These are phyloP conservation scores for Bipolaris bicolor DNA, from an alignment of 2,329 filamentous ascomycete species.

Conservation along the genomic window DNA sequence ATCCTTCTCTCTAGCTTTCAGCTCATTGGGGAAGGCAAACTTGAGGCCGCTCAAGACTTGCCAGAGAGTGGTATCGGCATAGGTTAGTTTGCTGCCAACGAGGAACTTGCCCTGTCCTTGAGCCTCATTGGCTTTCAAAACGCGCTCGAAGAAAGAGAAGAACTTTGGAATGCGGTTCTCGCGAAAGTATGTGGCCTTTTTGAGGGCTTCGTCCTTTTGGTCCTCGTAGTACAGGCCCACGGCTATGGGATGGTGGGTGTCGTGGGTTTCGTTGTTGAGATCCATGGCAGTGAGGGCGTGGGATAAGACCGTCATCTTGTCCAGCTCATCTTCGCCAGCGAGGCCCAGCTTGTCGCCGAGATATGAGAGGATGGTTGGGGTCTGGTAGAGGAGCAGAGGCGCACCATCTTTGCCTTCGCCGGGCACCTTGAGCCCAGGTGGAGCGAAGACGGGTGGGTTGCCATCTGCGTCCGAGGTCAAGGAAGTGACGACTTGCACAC, in stretches of 20 bases:
- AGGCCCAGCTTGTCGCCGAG: constrained; percentile 67
- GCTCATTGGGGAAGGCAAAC: constrained; percentile 73
- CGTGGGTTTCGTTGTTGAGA: constrained; percentile 73
- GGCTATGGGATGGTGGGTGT: constrained; percentile 75
- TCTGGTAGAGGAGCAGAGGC: constrained; percentile 69
- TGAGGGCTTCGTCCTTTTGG: constrained; percentile 71
- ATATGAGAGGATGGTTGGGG: constrained; percentile 75
- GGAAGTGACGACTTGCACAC: constrained; percentile 58
- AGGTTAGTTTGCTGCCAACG: constrained; percentile 68
- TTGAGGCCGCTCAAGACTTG: constrained; percentile 65
- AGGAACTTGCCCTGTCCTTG: constrained; percentile 67
- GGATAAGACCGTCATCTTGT: constrained; percentile 65
- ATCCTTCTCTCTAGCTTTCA: constrained; percentile 62
- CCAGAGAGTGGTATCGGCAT: constrained; percentile 76
- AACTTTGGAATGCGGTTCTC: constrained; percentile 72
- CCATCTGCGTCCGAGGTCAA: constrained; percentile 57
- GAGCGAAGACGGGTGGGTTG: constrained; percentile 71
- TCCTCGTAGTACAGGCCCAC: constrained; percentile 71
- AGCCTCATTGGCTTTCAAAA: constrained; percentile 64
- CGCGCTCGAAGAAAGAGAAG: constrained; percentile 71
- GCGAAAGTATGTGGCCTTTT: constrained; percentile 64
- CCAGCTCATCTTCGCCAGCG: constrained; percentile 56
- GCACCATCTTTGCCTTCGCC: constrained; percentile 59
- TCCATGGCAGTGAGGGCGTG: constrained; percentile 74
- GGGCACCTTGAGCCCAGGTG: constrained; percentile 65